Base-by-base conservation (phyloP, 306 rosid species). In the Sicyos baderoa region DNA sequence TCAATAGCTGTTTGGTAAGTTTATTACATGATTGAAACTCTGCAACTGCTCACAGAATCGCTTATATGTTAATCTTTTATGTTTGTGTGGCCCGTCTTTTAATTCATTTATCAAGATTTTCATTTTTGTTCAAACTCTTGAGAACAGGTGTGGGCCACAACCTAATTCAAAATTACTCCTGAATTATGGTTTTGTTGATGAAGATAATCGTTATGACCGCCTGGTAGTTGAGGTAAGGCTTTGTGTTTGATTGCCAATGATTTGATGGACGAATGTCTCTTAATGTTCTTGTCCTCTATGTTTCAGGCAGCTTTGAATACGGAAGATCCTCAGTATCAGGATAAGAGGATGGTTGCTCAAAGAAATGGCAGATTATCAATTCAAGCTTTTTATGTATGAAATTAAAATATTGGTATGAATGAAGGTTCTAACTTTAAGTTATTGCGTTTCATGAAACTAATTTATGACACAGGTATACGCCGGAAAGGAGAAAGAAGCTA, bases 101-200 rank as follows among this genome's bases (percentile, higher is more conserved):
- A 52, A 19, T 13, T 53, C 9, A 27, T 54, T 17, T 70, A n/a
- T 50, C 57, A 48, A 49, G 45, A 32, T 53, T 53, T 53, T 21
- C 63, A 18, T 70, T 70, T 47, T 49, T 67, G 45, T 67, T 67
- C 54, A 23, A 67, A 47, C 11, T 55, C 23, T 72, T 70, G 54
- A 8, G 55, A 78, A 69, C 87, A 93, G 99, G 99, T 93, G 99
- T 83, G 99, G 99, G 45, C 99, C 99, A 42, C 99, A 93, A 74
- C 96, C 99, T 81, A 93, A 93, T 80, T 72, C 97, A 45, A 93
- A 81, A 80, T 76, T 93, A 75, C 97, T 90, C 77, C 76, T 89
- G 74, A 93, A 93, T 80, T 93, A 93, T 47, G 99, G 99, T 49
- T 90, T 93, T 78, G 90, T 93, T 54, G 99, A 93, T 65, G 97